A percentile compares a stretch with the other conserved stretches of the same genome.
These are phyloP conservation scores for Metschnikowia bowlesiae DNA, from an alignment of 805 yeast species.

Conservation along the genomic window DNA sequence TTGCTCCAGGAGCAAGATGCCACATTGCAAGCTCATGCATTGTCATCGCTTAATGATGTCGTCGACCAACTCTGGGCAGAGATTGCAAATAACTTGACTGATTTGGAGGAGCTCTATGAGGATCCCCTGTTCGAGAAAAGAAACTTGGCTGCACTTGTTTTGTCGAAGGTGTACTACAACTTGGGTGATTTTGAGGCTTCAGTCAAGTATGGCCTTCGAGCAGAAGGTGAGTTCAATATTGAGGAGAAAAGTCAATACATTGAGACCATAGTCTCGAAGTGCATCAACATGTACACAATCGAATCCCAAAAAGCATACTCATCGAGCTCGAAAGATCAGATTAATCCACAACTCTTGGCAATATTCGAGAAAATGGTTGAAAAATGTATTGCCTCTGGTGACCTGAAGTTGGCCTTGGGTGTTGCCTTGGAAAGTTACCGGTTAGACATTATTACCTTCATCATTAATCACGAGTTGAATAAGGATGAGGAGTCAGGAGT, in stretches of 20 bases:
- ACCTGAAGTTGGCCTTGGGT: conserved; percentile 79
- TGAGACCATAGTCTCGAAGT: conserved; percentile 90
- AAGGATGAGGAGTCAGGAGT: conserved; percentile 51
- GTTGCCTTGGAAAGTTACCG: conserved; percentile 86
- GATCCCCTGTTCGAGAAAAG: conserved; percentile 74
- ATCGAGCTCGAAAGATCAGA: conserved; percentile 22
- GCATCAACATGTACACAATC: conserved; percentile 76
- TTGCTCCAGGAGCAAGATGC: conserved; percentile 79
- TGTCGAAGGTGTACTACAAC: conserved; percentile 86
- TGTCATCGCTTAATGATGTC: conserved; percentile 70
- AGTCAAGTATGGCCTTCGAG: conserved; percentile 80
- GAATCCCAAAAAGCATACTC: conserved; percentile 47
- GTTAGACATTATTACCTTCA: conserved; percentile 67
- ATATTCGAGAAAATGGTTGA: conserved; percentile 85
- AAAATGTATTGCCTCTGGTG: conserved; percentile 69
- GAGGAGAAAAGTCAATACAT: conserved; percentile 77
- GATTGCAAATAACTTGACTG: conserved; percentile 82
- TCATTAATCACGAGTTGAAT: conserved; percentile 41
- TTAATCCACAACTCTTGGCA: conserved; percentile 58
- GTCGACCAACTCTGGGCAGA: conserved; percentile 97
- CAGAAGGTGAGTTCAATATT: conserved; percentile 76
- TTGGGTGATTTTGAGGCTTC: conserved; percentile 91
- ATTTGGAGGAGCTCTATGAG: conserved; percentile 88
- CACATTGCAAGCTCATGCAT: conserved; percentile 75
- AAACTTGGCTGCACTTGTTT: conserved; percentile 82